These are phyloP conservation scores for Acanthochlamys bracteata DNA, from an alignment of 106 monocot species.

Conservation along the genomic window DNA sequence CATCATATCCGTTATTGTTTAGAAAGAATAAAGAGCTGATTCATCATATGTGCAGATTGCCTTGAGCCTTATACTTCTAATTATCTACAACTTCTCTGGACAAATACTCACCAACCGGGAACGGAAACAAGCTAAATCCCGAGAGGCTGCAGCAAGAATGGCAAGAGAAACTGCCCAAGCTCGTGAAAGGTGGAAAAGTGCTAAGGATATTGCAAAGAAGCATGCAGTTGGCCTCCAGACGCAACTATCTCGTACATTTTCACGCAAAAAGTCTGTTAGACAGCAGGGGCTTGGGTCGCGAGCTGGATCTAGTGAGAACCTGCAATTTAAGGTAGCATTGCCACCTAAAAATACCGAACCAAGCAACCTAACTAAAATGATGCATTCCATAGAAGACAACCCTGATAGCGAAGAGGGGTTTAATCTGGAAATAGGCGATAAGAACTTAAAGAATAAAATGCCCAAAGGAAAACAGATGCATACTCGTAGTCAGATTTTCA, in stretches of 20 bases:
- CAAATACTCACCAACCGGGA: slow-evolving; percentile 63
- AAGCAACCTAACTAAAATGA: slow-evolving; percentile 47
- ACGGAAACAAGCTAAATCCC: slow-evolving; percentile 74
- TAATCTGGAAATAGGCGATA: slow-evolving; percentile 68
- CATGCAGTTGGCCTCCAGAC: slow-evolving; percentile 30
- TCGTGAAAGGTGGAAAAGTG: slow-evolving; percentile 53
- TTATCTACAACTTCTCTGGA: slow-evolving; percentile 88
- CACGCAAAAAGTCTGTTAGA: slow-evolving; percentile 14
- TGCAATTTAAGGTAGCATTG: neutral
- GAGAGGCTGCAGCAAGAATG: slow-evolving; percentile 80
- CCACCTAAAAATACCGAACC: slow-evolving; percentile 25
- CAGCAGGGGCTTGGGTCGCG: slow-evolving; percentile 4
- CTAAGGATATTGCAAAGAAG: slow-evolving; percentile 38
- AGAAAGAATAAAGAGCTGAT: too few species aligned
- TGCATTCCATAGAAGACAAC: slow-evolving; percentile 47
- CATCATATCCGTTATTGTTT: too few species aligned
- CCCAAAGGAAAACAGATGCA: slow-evolving; percentile 64
- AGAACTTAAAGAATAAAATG: slow-evolving; percentile 48
- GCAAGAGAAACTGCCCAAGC: slow-evolving; percentile 77
- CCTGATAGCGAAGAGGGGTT: slow-evolving; percentile 48
- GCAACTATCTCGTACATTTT: slow-evolving; percentile 39
- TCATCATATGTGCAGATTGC: slow-evolving; percentile 35
- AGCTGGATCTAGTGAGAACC: slow-evolving; percentile 1
- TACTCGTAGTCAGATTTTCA: slow-evolving; percentile 82
- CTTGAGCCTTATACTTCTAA: slow-evolving; percentile 52